phyloP scores from a whole-genome alignment of 2,329 filamentous ascomycete genomes.

The Macrophomina tecta region DNA sequence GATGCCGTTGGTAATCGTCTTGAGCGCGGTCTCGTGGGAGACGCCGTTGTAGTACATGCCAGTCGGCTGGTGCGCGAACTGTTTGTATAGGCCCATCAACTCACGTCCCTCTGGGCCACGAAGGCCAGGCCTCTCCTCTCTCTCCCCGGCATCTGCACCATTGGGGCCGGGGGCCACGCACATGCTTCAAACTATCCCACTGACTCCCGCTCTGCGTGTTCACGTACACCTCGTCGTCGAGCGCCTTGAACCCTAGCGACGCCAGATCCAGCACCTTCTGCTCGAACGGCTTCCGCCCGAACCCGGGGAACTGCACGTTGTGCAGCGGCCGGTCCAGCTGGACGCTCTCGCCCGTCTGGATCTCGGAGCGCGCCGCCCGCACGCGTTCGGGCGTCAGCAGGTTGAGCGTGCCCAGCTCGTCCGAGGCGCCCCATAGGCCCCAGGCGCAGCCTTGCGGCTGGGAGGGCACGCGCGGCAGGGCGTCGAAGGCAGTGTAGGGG shows the following conservation, averaged over 20 bases:
- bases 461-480: conserved; percentile 39
- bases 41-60: conserved; percentile 38
- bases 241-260: conserved; percentile 10
- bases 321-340: conserved; percentile 14
- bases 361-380: conserved; percentile 1
- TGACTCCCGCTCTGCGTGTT: conserved; percentile 34
- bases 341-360: background rate
- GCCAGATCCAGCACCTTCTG: conserved; percentile 6
- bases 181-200: conserved; percentile 17
- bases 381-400: background rate
- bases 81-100: no score
- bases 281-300: conserved; percentile 7
- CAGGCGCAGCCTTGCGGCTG: conserved; percentile 44
- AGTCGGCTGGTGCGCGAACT: conserved; percentile 10
- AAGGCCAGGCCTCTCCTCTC: no score
- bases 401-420: conserved; percentile 15
- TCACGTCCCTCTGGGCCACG: no score
- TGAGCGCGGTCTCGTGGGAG: conserved; percentile 37
- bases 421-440: conserved; percentile 40
- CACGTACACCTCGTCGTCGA: conserved; percentile 42
- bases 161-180: background rate
- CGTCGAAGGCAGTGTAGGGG: conserved; percentile 42
- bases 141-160: background rate
- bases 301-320: conserved; percentile 16
- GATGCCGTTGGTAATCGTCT: conserved; percentile 39